A percentile compares a stretch with the other conserved stretches of the same genome.
Evolutionary conservation across 2,329 filamentous ascomycete species (phyloP).

Genomic region (Claviceps purpurea): DNA sequence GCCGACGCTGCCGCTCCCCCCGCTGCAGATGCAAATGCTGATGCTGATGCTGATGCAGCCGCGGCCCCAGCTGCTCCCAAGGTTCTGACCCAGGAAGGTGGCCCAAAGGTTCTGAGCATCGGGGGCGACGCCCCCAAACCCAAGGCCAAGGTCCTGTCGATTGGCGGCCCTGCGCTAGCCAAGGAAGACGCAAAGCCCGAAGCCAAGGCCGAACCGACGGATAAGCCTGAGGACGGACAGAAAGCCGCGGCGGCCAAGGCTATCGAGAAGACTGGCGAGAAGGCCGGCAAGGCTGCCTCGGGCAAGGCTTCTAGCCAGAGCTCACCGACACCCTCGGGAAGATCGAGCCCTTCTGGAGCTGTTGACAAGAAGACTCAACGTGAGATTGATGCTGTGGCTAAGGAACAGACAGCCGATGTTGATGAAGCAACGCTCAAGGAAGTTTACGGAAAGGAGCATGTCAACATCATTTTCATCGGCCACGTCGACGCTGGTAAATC

Average conservation of each 20-base stretch:
- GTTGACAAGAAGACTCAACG: constrained; percentile 42
- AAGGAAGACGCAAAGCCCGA: constrained; percentile 34
- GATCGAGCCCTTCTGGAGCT: constrained; percentile 57
- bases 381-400: constrained; percentile 70
- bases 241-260: constrained; percentile 83
- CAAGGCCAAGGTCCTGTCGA: constrained; percentile 34
- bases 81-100: constrained; percentile 38
- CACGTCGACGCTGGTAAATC: constrained; percentile 98
- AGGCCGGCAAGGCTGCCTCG: constrained; percentile 26
- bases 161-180: constrained; percentile 22
- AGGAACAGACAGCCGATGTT: constrained; percentile 67
- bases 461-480: constrained; percentile 96
- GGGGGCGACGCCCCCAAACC: constrained; percentile 45
- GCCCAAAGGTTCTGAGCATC: constrained; percentile 56
- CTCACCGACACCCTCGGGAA: constrained; percentile 71
- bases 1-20: not conserved
- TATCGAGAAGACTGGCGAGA: constrained; percentile 78
- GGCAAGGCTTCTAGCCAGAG: constrained; percentile 50
- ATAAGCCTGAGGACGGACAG: constrained; percentile 54
- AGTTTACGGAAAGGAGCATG: constrained; percentile 84
- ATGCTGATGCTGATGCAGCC: constrained; percentile 15
- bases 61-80: constrained; percentile 22
- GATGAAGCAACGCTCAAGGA: constrained; percentile 67
- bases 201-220: constrained; percentile 32
- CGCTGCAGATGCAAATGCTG: not conserved